These are phyloP conservation scores for Cryptococcus deneoformans DNA, from an alignment of 1,284 basidiomycete species.

Conservation along the genomic window DNA sequence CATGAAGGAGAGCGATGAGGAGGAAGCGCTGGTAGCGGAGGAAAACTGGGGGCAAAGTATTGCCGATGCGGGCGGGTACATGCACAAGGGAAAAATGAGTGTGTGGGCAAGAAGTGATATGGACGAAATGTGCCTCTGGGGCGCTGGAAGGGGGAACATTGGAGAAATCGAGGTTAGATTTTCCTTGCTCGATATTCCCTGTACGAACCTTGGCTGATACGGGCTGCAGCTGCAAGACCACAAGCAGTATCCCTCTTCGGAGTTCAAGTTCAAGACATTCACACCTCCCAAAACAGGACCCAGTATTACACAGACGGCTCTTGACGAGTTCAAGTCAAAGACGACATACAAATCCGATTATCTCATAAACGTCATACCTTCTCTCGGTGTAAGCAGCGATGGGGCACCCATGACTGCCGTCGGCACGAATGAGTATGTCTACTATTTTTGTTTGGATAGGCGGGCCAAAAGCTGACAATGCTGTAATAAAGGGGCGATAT, in stretches of 20 bases:
- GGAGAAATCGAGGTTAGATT: conserved; percentile 29
- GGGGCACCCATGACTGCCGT: conserved; percentile 39
- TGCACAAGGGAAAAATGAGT: conserved; percentile 31
- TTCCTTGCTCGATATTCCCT: background rate
- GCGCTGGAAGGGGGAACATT: conserved; percentile 28
- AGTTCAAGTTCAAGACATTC: conserved; percentile 38
- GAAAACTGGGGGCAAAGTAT: conserved; percentile 49
- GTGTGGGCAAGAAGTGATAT: conserved; percentile 50
- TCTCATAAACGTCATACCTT: conserved; percentile 43
- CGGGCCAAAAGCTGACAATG: background rate
- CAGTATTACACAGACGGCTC: conserved; percentile 24
- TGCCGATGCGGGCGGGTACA: conserved; percentile 34
- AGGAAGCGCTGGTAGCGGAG: conserved; percentile 50
- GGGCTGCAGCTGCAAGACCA: conserved; percentile 22
- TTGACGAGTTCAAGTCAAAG: conserved; percentile 32
- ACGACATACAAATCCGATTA: conserved; percentile 35
- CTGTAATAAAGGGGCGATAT: conserved; percentile 39
- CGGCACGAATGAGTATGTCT: conserved; percentile 43
- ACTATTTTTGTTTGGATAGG: background rate
- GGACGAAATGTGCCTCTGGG: conserved; percentile 46
- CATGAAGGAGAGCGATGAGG: conserved; percentile 51
- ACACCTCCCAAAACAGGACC: conserved; percentile 20
- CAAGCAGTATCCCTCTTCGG: conserved; percentile 22
- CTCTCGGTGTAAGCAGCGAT: conserved; percentile 36
- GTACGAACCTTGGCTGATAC: conserved; percentile 2